Conservation (phyloP, 2,329 filamentous ascomycete genomes). For the Fragosphaeria purpurea region DNA sequence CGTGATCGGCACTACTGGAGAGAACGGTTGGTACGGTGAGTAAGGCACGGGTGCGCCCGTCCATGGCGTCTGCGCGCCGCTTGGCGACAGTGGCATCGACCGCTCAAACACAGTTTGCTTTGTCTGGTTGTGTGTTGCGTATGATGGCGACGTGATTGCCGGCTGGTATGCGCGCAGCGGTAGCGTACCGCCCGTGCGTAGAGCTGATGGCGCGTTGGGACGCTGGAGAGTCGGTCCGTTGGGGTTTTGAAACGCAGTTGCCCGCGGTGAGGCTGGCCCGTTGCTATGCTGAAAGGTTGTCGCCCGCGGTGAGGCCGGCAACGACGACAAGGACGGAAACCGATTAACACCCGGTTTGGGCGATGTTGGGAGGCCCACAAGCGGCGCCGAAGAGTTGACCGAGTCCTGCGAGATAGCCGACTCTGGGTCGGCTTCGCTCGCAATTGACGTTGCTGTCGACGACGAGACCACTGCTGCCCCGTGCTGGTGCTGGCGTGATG, state of each 20-base stretch:
- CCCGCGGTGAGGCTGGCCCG: constrained; percentile 19
- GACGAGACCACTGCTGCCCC: background rate
- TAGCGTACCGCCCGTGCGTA: constrained; percentile 46
- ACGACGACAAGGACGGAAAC: constrained; percentile 35
- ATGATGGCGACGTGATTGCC: constrained; percentile 39
- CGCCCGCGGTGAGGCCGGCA: constrained; percentile 10
- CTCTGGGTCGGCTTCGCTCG: constrained; percentile 35
- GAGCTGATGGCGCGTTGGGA: constrained; percentile 40
- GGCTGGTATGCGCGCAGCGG: constrained; percentile 54
- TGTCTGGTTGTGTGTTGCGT: constrained; percentile 27
- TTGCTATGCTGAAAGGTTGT: constrained; percentile 30
- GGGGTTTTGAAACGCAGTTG: background rate
- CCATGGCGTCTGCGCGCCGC: constrained; percentile 48
- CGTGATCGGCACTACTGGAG: constrained; percentile 64
- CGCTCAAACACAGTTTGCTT: constrained; percentile 59
- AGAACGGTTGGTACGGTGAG: constrained; percentile 70
- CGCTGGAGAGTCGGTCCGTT: constrained; percentile 31
- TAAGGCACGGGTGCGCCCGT: constrained; percentile 58
- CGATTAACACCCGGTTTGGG: constrained; percentile 34
- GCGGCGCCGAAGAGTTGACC: constrained; percentile 37
- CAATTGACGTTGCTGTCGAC: constrained; percentile 24
- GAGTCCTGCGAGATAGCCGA: constrained; percentile 44
- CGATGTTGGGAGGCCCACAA: constrained; percentile 43
- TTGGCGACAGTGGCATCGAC: constrained; percentile 43
- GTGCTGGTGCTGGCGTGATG: constrained; percentile 10